Evolutionary conservation across 2,329 filamentous ascomycete genomes (phyloP), one percentile per base, ranked within the genome.

Genomic region (Venturia nashicola): DNA sequence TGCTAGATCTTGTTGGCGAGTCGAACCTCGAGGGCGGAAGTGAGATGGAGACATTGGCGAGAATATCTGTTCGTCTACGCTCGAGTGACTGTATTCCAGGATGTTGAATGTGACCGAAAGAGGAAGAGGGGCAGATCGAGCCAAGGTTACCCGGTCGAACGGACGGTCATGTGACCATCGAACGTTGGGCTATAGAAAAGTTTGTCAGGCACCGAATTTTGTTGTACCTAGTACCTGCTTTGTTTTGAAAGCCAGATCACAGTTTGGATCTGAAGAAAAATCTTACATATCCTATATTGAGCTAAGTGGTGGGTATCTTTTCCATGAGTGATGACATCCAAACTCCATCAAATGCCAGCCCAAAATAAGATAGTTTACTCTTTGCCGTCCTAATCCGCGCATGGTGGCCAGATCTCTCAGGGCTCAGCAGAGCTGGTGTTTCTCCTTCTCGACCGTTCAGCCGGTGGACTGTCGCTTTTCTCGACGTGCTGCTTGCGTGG

Each of bases 381-480:
- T 14, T 27, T 36, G 5, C 27, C 51, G 14, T 3, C 7, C 32
- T 3, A 2, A 36, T 14, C 27, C 3, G 27, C n/a, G 4, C n/a
- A 12, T 14, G 18, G 14, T 12, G 12, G 16, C n/a, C 12, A 18
- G 6, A 8, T 36, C 23, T 54, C 23, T 55, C 51, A 55, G 36
- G 51, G 27, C 16, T 55, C 64, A 61, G 14, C 39, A 27, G 61
- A 63, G 61, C 61, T 63, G 5, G 61, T 55, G 54, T 63, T 63
- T 48, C 61, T 63, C n/a, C 51, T 32, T 36, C 61, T 54, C 48
- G 34, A 20, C 9, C 60, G 40, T 51, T 44, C 60, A 32, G 40
- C 60, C 8, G 42, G 61, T 46, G 61, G 65, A 59, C 66, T 65
- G 2, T 64, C 55, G 43, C 66, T 65, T 5, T 20, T 18, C 11